Conservation (phyloP, 2,329 filamentous ascomycete species). For the Sclerotinia glacialis region DNA sequence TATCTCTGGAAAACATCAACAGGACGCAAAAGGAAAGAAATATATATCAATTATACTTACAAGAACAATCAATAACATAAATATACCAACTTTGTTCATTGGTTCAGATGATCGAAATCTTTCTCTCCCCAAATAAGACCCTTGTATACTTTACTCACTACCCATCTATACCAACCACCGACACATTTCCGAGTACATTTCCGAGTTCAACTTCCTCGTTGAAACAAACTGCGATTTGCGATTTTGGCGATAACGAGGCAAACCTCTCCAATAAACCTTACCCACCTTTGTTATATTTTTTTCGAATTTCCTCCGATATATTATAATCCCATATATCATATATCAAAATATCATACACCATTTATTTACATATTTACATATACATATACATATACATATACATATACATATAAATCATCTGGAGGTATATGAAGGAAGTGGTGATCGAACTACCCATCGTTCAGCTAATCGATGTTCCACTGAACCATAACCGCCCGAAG, state of each 20-base stretch:
- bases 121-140: neutral
- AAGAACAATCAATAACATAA: neutral
- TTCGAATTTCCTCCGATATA: neutral
- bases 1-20: neutral
- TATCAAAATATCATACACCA: neutral
- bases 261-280: neutral
- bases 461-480: conserved; percentile 18
- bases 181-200: neutral
- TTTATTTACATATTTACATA: neutral
- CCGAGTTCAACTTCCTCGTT: neutral
- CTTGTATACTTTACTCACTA: neutral
- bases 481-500: conserved; percentile 22
- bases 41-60: neutral
- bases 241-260: conserved; percentile 12
- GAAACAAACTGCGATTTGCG: neutral
- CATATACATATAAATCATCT: neutral
- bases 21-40: neutral
- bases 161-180: neutral
- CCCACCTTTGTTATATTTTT: conserved; percentile 5
- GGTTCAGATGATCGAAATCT: neutral
- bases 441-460: conserved; percentile 1
- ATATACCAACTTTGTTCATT: neutral
- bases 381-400: neutral
- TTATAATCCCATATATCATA: neutral
- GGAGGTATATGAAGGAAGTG: conserved; percentile 1